phyloP scores from a whole-genome alignment of 192 early-diverging fungal species.

The Backusella tuberculispora region DNA sequence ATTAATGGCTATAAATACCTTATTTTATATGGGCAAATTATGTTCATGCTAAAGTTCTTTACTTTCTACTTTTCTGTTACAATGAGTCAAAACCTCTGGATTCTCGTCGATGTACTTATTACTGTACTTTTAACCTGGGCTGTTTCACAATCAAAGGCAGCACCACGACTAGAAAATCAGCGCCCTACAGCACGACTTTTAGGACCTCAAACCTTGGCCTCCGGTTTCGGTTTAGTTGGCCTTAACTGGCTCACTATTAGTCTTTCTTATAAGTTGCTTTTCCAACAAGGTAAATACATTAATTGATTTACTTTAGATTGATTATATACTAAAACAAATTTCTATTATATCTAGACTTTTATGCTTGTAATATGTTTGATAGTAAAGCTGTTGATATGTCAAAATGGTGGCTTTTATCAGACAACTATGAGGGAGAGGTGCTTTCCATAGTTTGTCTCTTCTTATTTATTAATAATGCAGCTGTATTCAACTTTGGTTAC shows the following conservation, averaged over 20 bases:
- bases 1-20: slow-evolving; percentile 73
- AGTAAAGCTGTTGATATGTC: slow-evolving; percentile 56
- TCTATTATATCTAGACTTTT: slow-evolving; percentile 42
- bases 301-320: neutral
- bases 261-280: slow-evolving; percentile 53
- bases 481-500: slow-evolving; percentile 69
- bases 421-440: slow-evolving; percentile 69
- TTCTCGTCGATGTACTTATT: slow-evolving; percentile 69
- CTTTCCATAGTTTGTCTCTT: slow-evolving; percentile 58
- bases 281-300: slow-evolving; percentile 40
- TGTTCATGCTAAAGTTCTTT: slow-evolving; percentile 63
- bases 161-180: slow-evolving; percentile 48
- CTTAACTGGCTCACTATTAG: slow-evolving; percentile 69
- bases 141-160: slow-evolving; percentile 62
- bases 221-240: slow-evolving; percentile 61
- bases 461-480: slow-evolving; percentile 71
- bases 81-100: slow-evolving; percentile 66
- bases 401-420: slow-evolving; percentile 76
- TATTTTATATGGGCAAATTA: slow-evolving; percentile 64
- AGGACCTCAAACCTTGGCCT: slow-evolving; percentile 69
- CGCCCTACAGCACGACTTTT: slow-evolving; percentile 75
- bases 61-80: slow-evolving; percentile 70
- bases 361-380: slow-evolving; percentile 73
- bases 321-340: neutral
- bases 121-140: slow-evolving; percentile 63